Conservation (phyloP, 768 basidiomycete genomes). For the Tubosaeta brunneosetosa region DNA sequence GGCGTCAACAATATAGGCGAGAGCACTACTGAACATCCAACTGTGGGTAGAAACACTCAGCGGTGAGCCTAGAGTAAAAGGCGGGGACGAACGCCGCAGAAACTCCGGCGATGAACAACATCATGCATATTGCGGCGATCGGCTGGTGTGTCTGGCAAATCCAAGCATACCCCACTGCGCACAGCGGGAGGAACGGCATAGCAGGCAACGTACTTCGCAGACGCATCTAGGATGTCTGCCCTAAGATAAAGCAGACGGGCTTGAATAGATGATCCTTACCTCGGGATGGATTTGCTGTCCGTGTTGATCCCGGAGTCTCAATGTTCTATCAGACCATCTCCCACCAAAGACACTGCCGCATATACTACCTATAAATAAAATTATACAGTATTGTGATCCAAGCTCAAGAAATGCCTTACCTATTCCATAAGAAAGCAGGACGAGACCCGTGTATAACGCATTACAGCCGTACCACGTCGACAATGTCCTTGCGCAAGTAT, state of each 20-base stretch:
- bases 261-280: conserved; percentile 35
- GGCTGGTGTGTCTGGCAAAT: conserved; percentile 58
- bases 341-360: conserved; percentile 57
- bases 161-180: conserved; percentile 73
- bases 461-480: conserved; percentile 58
- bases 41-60: conserved; percentile 22
- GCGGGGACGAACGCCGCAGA: conserved; percentile 35
- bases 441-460: conserved; percentile 68
- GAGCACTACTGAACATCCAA: conserved; percentile 58
- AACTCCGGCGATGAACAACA: conserved; percentile 70
- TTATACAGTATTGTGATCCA: too few relatives aligned
- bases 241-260: not conserved
- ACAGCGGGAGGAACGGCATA: conserved; percentile 50
- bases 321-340: conserved; percentile 48
- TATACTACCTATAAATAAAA: conserved; percentile 42
- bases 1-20: conserved; percentile 85
- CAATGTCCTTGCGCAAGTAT: conserved; percentile 72
- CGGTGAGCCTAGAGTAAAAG: not conserved
- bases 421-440: conserved; percentile 67
- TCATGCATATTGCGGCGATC: conserved; percentile 64
- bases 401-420: too few relatives aligned
- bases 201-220: conserved; percentile 57
- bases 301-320: conserved; percentile 40
- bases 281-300: conserved; percentile 54
- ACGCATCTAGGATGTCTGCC: conserved; percentile 37